Evolutionary conservation across 805 yeast species (phyloP).

Genomic region (Ogataea corticis): DNA sequence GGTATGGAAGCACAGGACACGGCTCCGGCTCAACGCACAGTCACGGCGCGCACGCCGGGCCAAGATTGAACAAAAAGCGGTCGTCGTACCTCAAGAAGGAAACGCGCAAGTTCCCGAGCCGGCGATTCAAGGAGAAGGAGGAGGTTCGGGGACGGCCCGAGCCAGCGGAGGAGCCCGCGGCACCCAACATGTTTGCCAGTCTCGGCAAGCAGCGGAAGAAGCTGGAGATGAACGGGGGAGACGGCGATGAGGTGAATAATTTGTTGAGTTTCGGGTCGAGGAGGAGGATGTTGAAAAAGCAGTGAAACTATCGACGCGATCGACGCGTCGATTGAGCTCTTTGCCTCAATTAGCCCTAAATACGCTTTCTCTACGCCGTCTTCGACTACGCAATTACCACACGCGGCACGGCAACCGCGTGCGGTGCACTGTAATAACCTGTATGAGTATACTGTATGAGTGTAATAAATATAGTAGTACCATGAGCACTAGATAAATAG

Average conservation of each 20-base stretch:
- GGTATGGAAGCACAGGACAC: neutral
- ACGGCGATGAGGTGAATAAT: conserved; percentile 29
- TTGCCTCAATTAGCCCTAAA: neutral
- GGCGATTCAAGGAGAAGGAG: conserved; percentile 6
- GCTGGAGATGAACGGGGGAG: conserved; percentile 25
- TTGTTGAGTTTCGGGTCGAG: conserved; percentile 28
- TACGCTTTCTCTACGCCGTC: too few relatives aligned
- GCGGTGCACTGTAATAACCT: too few relatives aligned
- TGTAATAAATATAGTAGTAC: too few relatives aligned
- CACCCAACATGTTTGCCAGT: conserved; percentile 24
- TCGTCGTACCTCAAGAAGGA: conserved; percentile 12
- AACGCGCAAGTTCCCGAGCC: conserved; percentile 6
- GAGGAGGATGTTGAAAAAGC: conserved; percentile 21
- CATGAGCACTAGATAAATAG: too few relatives aligned
- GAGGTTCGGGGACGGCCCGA: conserved; percentile 3
- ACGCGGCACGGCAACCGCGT: too few relatives aligned
- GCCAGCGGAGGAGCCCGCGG: conserved; percentile 3
- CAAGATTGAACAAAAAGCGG: conserved; percentile 10
- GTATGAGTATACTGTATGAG: too few relatives aligned
- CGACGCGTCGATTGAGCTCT: too few relatives aligned
- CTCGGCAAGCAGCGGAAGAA: conserved; percentile 33
- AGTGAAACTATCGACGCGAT: neutral
- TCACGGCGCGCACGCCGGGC: too few relatives aligned
- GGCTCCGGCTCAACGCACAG: neutral
- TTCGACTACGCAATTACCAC: too few relatives aligned